Base-by-base conservation (phyloP, 1,284 basidiomycete species). In the Sanghuangporus baumii region DNA sequence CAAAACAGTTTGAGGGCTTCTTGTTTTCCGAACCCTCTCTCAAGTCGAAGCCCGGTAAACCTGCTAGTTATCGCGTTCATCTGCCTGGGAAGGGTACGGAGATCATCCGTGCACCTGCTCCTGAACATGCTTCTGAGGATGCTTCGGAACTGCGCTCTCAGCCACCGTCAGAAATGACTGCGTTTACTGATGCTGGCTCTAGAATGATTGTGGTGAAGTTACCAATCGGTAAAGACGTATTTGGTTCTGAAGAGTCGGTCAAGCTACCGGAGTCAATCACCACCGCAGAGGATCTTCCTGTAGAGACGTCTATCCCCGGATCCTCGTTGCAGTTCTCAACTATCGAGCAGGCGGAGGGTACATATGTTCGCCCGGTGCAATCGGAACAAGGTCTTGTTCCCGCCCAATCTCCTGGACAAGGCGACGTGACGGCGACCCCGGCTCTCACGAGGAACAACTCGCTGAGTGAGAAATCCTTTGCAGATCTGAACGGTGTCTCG, bases 1-100 rank as follows among this genome's bases (percentile, higher is more conserved):
- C 89, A 4, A 90, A 90, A 68, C 88, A 90, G 63, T 83, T 86
- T 66, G 89, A 91, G 69, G 79, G 77, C 1, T 88, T 84, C 71
- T 81, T 92, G 26, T 86, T 86, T 74, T 78, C 81, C 58, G 88
- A 91, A 58, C 69, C 78, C 20, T 71, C 80, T 26, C 74, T 83
- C 20, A 87, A 85, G 70, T 78, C 83, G 20, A 82, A 83, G 37
- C 74, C 74, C 14, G 83, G 85, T 38, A 80, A 82, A 55, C 80
- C 78, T 3, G 76, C 79, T 26, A 77, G 74, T 16, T 80, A 83
- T 65, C 81, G 85, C 43, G 78, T 92, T 60, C 86, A 81, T 69
- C 71, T 92, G 20, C 83, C 87, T 6, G 85, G 85, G 20, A 65
- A 66, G 6, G 63, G 68, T 34, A 66, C 68, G 9, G 73, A 72